Percentiles rank a stretch among this genome's conserved stretches.
These are phyloP conservation scores for Acmispon strigosus DNA, from an alignment of 306 rosid genomes.

Conservation along the genomic window DNA sequence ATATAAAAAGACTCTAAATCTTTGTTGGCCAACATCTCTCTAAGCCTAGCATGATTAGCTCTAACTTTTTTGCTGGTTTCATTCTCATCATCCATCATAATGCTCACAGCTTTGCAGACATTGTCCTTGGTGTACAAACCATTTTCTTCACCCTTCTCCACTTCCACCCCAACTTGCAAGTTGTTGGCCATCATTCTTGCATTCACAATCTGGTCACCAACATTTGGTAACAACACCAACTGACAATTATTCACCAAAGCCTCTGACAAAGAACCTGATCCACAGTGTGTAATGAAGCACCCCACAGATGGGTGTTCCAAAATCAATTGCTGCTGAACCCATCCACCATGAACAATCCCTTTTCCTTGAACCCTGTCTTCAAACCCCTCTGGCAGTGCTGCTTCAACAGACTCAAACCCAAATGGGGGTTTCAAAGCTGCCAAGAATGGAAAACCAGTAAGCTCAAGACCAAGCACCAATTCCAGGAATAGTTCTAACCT, in stretches of 20 bases:
- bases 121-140: conserved; percentile 10
- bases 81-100: background rate
- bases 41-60: background rate
- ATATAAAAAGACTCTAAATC: conserved; percentile 11
- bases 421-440: conserved; percentile 18
- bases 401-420: conserved; percentile 11
- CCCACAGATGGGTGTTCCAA: conserved; percentile 27
- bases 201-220: conserved; percentile 11
- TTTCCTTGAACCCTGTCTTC: conserved; percentile 1
- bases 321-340: conserved; percentile 22
- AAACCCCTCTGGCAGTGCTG: conserved; percentile 25
- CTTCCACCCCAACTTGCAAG: too few species aligned
- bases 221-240: conserved; percentile 14
- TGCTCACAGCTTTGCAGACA: conserved; percentile 18
- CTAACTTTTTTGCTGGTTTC: conserved; percentile 1
- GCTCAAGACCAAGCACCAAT: conserved; percentile 20
- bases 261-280: conserved; percentile 23
- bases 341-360: conserved; percentile 18
- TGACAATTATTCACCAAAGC: conserved; percentile 16
- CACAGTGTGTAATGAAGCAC: conserved; percentile 24
- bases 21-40: conserved; percentile 1
- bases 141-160: conserved; percentile 13
- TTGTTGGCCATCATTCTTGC: conserved; percentile 14
- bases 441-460: background rate
- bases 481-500: background rate